These are phyloP conservation scores for Boletus barrowsii DNA, from an alignment of 768 basidiomycete genomes.

Conservation along the genomic window DNA sequence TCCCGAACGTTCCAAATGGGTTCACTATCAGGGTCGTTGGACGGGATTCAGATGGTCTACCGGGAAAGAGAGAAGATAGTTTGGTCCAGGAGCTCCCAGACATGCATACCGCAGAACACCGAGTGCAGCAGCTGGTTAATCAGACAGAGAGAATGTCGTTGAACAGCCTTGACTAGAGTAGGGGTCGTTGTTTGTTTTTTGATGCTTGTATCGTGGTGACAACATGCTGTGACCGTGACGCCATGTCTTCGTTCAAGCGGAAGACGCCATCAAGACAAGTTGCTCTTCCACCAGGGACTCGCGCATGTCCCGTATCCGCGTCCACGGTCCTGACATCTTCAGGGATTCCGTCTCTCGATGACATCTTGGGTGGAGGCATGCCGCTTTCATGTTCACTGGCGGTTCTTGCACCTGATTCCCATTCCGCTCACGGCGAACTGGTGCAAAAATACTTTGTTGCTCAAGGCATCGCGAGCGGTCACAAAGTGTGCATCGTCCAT, in stretches of 20 bases:
- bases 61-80: background rate
- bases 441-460: slow-evolving; percentile 86
- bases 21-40: slow-evolving; percentile 30
- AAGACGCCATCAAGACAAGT: slow-evolving; percentile 47
- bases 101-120: background rate
- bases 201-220: background rate
- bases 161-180: slow-evolving; percentile 27
- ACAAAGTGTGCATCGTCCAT: slow-evolving; percentile 66
- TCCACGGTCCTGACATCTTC: slow-evolving; percentile 68
- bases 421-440: slow-evolving; percentile 82
- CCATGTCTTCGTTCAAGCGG: slow-evolving; percentile 82
- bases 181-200: background rate
- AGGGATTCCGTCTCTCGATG: slow-evolving; percentile 91
- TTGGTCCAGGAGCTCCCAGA: background rate
- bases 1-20: slow-evolving; percentile 33
- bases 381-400: slow-evolving; percentile 76
- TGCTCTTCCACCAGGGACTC: slow-evolving; percentile 49
- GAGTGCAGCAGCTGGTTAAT: slow-evolving; percentile 12
- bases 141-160: slow-evolving; percentile 19
- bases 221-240: slow-evolving; percentile 13
- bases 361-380: slow-evolving; percentile 88
- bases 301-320: slow-evolving; percentile 52
- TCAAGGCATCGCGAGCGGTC: slow-evolving; percentile 75
- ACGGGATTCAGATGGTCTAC: slow-evolving; percentile 4
- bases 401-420: slow-evolving; percentile 78